These are phyloP conservation scores for Notholithocarpus densiflorus DNA, from an alignment of 306 rosid species.

Conservation along the genomic window DNA sequence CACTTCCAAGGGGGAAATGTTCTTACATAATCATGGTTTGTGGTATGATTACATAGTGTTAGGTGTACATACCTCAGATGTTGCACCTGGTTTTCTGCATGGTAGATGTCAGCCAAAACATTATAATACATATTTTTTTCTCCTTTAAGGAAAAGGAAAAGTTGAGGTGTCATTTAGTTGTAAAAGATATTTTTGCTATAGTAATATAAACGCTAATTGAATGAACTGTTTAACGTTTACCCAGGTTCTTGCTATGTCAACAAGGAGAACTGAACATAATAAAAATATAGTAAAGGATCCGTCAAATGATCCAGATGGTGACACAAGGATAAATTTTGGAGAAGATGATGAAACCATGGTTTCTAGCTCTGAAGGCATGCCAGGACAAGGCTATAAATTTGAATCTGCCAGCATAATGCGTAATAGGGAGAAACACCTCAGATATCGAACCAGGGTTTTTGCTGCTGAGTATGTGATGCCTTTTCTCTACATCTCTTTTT, in stretches of 20 bases:
- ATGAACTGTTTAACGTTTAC: conserved; percentile 24
- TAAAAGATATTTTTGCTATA: neutral
- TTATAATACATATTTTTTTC: neutral
- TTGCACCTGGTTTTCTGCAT: neutral
- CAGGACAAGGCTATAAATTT: conserved; percentile 32
- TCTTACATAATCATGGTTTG: neutral
- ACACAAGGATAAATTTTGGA: conserved; percentile 45
- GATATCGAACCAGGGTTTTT: conserved; percentile 94
- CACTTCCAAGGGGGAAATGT: neutral
- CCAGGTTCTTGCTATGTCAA: conserved; percentile 87
- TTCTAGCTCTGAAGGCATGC: conserved; percentile 45
- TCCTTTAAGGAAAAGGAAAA: neutral
- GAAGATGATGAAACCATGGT: conserved; percentile 90
- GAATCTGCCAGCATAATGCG: conserved; percentile 43
- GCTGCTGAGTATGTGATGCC: conserved; percentile 88
- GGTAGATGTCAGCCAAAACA: neutral
- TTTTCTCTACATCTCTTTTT: neutral
- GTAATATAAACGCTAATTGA: neutral
- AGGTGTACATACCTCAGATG: neutral
- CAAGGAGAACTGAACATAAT: conserved; percentile 48
- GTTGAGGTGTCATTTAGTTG: neutral
- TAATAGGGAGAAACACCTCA: conserved; percentile 84
- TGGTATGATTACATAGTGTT: neutral
- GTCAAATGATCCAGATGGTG: conserved; percentile 56
- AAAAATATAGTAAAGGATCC: conserved; percentile 43